Conservation (phyloP, 345 rosid species). For the Firmiana major region DNA sequence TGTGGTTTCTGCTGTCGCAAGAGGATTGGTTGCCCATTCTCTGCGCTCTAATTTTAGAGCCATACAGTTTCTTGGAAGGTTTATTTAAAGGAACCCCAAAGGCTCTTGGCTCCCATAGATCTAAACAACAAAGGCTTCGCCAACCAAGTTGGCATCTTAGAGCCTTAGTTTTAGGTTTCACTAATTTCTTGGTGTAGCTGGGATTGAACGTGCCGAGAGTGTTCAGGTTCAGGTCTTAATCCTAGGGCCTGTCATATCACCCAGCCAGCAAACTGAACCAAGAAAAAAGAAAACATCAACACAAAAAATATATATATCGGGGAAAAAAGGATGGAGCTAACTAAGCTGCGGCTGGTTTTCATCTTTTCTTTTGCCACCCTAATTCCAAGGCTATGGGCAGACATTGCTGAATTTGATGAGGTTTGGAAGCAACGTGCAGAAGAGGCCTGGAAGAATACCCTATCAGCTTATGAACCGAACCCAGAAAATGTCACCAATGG, state of each 20-base stretch:
- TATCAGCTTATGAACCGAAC: constrained; percentile 23
- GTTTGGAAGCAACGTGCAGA: constrained; percentile 38
- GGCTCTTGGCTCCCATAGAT: not conserved
- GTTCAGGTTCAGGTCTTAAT: not conserved
- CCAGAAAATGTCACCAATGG: constrained; percentile 25
- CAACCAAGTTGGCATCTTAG: not conserved
- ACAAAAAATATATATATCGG: not conserved
- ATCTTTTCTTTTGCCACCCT: constrained; percentile 21
- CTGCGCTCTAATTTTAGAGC: constrained; percentile 12
- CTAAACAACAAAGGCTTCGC: not conserved
- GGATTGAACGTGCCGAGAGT: not conserved
- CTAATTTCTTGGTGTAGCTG: not conserved
- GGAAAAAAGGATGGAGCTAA: constrained; percentile 6
- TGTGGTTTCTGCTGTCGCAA: not conserved
- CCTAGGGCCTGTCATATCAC: not conserved
- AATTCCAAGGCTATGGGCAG: constrained; percentile 26
- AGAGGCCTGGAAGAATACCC: constrained; percentile 29
- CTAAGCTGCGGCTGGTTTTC: constrained; percentile 18
- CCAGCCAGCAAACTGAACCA: not conserved
- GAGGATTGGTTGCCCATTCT: constrained; percentile 10
- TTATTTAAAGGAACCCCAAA: constrained; percentile 3
- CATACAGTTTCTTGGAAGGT: not conserved
- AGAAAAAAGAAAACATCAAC: not conserved
- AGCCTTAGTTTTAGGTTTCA: not conserved
- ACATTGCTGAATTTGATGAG: constrained; percentile 27